Evolutionary conservation across 768 basidiomycete species (phyloP).

Genomic region (Serendipita sp.): DNA sequence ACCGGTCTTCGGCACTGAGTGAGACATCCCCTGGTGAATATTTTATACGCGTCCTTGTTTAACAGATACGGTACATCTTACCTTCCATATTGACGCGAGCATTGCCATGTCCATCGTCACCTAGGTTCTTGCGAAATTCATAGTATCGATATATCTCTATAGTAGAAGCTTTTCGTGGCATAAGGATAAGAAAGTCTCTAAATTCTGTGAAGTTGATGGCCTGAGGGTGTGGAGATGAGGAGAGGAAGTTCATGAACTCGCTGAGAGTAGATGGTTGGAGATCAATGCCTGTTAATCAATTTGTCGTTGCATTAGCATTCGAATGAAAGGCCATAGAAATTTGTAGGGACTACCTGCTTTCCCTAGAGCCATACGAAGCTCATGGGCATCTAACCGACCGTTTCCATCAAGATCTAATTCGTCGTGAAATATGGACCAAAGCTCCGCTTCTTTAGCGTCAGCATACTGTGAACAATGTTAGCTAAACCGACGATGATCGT

Average conservation of each 20-base stretch:
- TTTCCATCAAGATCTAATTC: slow-evolving; percentile 84
- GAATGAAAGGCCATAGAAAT: slow-evolving; percentile 9
- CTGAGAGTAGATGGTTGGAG: slow-evolving; percentile 51
- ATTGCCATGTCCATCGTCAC: slow-evolving; percentile 60
- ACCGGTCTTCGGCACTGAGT: slow-evolving; percentile 60
- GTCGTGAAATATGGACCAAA: slow-evolving; percentile 84
- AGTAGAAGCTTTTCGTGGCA: slow-evolving; percentile 67
- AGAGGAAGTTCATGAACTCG: slow-evolving; percentile 69
- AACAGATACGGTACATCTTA: slow-evolving; percentile 20
- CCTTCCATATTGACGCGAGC: slow-evolving; percentile 85
- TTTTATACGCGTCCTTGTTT: slow-evolving; percentile 3
- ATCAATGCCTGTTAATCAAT: slow-evolving; percentile 40
- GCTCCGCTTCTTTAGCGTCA: slow-evolving; percentile 66
- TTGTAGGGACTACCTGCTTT: slow-evolving; percentile 44
- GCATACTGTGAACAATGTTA: slow-evolving; percentile 31
- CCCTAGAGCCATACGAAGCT: slow-evolving; percentile 43
- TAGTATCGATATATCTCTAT: slow-evolving; percentile 78
- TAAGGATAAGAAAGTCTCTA: slow-evolving; percentile 72
- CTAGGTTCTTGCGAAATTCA: slow-evolving; percentile 48
- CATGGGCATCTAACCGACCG: slow-evolving; percentile 56
- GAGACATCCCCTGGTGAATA: slow-evolving; percentile 52
- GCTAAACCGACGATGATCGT: slow-evolving; percentile 11
- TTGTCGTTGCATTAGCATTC: neutral
- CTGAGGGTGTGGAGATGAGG: slow-evolving; percentile 52
- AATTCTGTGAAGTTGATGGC: slow-evolving; percentile 71